Conservation (phyloP, 1,284 basidiomycete genomes). For the Marasmius tenuissimus region DNA sequence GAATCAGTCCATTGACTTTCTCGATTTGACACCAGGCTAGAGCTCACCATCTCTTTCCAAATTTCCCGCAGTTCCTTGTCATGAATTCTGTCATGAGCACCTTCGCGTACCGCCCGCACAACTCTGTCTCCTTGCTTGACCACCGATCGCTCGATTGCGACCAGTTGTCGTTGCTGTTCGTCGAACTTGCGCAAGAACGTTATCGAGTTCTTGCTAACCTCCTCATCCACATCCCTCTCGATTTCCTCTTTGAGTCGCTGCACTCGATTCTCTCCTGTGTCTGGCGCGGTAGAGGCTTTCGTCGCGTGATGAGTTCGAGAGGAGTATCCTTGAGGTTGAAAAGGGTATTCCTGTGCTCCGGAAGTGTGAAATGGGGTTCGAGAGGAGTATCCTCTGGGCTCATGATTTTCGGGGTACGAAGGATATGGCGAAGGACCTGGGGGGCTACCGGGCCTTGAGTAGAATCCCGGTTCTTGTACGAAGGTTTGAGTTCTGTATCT, state of each 20-base stretch:
- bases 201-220: constrained; percentile 15
- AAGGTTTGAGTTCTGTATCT: too few relatives aligned
- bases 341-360: too few relatives aligned
- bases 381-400: too few relatives aligned
- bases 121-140: constrained; percentile 15
- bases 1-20: background rate
- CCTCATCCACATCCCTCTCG: background rate
- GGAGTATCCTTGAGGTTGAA: background rate
- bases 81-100: constrained; percentile 17
- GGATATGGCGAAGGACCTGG: too few relatives aligned
- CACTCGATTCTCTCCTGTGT: background rate
- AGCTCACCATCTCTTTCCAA: constrained; percentile 24
- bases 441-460: background rate
- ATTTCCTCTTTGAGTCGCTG: background rate
- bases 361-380: too few relatives aligned
- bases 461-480: background rate
- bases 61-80: constrained; percentile 19
- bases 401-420: too few relatives aligned
- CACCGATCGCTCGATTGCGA: constrained; percentile 6
- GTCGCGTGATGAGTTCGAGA: background rate
- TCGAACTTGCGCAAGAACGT: constrained; percentile 18
- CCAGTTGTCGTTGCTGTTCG: constrained; percentile 13
- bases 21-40: too few relatives aligned
- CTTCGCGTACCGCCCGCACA: constrained; percentile 15
- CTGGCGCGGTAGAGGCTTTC: background rate